Evolutionary conservation across 164 flowering plant species (phyloP).

Genomic region (Nymphaea thermarum): DNA sequence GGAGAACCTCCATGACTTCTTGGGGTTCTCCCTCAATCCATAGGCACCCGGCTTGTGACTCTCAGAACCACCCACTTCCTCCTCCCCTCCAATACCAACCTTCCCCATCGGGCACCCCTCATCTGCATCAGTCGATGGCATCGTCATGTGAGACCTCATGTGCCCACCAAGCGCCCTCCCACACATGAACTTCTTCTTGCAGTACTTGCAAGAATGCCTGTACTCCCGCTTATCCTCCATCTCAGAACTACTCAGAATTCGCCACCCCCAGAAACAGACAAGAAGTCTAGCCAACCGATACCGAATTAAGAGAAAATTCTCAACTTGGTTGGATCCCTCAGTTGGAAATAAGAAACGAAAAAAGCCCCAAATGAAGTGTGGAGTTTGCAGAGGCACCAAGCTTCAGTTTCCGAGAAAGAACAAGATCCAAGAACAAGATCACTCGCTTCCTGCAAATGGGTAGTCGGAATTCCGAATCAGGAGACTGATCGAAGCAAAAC

Average conservation of each 20-base stretch:
- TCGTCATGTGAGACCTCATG: slow-evolving; percentile 78
- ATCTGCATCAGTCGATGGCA: slow-evolving; percentile 20
- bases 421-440: slow-evolving; percentile 12
- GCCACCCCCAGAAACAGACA: slow-evolving; percentile 6
- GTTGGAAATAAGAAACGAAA: not conserved
- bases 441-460: not conserved
- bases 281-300: not conserved
- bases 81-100: slow-evolving; percentile 10
- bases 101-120: slow-evolving; percentile 19
- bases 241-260: not conserved
- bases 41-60: slow-evolving; percentile 20
- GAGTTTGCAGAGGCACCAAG: too few relatives aligned
- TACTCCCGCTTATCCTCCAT: slow-evolving; percentile 31
- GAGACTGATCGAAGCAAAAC: not conserved
- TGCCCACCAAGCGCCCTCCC: slow-evolving; percentile 95
- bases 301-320: not conserved
- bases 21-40: slow-evolving; percentile 66
- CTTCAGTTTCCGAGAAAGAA: slow-evolving; percentile 16
- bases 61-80: slow-evolving; percentile 3
- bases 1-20: slow-evolving; percentile 48
- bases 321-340: not conserved
- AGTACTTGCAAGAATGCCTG: slow-evolving; percentile 63
- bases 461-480: slow-evolving; percentile 7
- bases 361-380: not conserved
- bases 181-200: slow-evolving; percentile 58